Evolutionary conservation across 2,329 filamentous ascomycete species (phyloP).

Genomic region (Polychaeton citri): DNA sequence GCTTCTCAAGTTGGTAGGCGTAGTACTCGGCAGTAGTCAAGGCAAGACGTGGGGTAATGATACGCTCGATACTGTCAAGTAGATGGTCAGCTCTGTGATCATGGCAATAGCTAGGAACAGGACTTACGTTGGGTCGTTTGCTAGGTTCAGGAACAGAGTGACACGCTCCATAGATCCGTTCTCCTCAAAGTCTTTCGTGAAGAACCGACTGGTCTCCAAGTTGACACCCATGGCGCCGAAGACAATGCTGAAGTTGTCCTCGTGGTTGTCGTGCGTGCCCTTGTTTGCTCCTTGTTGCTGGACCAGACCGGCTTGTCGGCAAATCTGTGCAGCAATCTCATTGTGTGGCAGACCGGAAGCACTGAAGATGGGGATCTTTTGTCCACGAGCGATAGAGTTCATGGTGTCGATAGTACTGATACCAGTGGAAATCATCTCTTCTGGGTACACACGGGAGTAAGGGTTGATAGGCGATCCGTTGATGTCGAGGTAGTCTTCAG

Average conservation of each 20-base stretch:
- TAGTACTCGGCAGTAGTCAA: constrained; percentile 99
- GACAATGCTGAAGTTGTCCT: constrained; percentile 99
- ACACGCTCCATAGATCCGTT: constrained; percentile 97
- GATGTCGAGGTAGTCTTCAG: constrained; percentile 97
- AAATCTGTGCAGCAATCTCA: constrained; percentile 98
- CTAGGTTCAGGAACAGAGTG: constrained; percentile 96
- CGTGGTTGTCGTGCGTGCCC: constrained; percentile 88
- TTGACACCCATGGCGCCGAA: constrained; percentile 99
- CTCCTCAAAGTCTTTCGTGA: constrained; percentile 96
- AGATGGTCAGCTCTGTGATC: constrained; percentile 7
- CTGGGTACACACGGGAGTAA: constrained; percentile 92
- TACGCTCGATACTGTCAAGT: constrained; percentile 75
- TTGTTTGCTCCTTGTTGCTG: constrained; percentile 66
- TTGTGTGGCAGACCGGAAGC: constrained; percentile 97
- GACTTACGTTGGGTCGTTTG: constrained; percentile 89
- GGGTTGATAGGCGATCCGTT: constrained; percentile 98
- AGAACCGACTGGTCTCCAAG: constrained; percentile 96
- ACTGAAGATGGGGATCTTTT: constrained; percentile 99
- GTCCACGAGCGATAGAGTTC: constrained; percentile 83
- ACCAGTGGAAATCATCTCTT: constrained; percentile 99
- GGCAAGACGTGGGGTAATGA: constrained; percentile 96
- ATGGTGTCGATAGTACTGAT: constrained; percentile 98
- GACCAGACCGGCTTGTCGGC: constrained; percentile 88
- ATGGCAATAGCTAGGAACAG: not conserved
- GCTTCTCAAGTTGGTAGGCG: constrained; percentile 98